Conservation (phyloP, 495 filamentous ascomycete species). For the Hypomontagnella monticulosa region DNA sequence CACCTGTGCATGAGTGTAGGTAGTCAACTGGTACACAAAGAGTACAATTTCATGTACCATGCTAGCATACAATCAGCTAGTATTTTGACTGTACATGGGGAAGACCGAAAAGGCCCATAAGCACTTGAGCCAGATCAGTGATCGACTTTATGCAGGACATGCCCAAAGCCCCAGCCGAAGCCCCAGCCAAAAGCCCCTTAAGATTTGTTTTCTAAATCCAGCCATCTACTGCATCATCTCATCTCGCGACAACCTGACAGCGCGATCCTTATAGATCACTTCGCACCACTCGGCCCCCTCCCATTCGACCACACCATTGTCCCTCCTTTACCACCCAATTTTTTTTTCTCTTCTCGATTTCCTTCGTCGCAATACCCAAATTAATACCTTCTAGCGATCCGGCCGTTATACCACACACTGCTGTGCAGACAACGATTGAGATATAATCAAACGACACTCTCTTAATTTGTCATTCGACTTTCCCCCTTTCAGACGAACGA, state of each 20-base stretch:
- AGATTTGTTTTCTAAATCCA: slow-evolving; percentile 17
- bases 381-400: slow-evolving; percentile 45
- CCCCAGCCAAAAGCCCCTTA: slow-evolving; percentile 17
- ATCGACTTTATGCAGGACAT: slow-evolving; percentile 22
- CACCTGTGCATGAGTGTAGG: too few relatives aligned
- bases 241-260: slow-evolving; percentile 21
- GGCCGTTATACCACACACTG: slow-evolving; percentile 34
- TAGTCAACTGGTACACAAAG: too few relatives aligned
- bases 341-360: slow-evolving; percentile 7
- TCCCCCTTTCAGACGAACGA: slow-evolving; percentile 6
- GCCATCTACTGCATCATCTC: slow-evolving; percentile 20
- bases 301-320: slow-evolving; percentile 40
- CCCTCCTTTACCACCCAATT: slow-evolving; percentile 17
- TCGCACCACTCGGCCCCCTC: slow-evolving; percentile 48
- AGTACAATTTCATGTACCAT: too few relatives aligned
- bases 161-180: slow-evolving; percentile 14
- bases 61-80: too few relatives aligned
- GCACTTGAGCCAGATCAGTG: too few relatives aligned
- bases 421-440: slow-evolving; percentile 28
- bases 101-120: slow-evolving; percentile 28
- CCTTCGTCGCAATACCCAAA: slow-evolving; percentile 21
- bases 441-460: slow-evolving; percentile 44
- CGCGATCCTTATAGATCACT: slow-evolving; percentile 45
- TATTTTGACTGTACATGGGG: slow-evolving; percentile 14
- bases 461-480: slow-evolving; percentile 18